Conservation (phyloP, 768 basidiomycete genomes). For the Podaxis rugospora region DNA sequence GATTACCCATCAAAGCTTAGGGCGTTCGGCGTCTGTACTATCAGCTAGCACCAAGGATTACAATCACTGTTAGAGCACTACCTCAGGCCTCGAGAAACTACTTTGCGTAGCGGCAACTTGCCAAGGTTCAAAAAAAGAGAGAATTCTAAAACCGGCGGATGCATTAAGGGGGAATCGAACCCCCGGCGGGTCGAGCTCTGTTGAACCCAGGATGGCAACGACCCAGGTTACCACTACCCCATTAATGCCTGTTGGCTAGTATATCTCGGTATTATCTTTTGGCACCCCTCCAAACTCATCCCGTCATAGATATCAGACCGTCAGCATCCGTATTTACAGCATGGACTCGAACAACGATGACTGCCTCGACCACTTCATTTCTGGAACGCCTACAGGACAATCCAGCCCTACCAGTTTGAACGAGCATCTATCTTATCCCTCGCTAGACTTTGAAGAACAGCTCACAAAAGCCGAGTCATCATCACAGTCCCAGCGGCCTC, state of each 20-base stretch:
- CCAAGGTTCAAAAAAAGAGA: neutral
- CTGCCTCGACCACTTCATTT: constrained; percentile 5
- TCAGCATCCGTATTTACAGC: neutral
- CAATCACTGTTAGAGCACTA: too few relatives aligned
- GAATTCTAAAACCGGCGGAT: constrained; percentile 14
- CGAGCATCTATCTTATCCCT: constrained; percentile 8
- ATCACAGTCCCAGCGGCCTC: neutral
- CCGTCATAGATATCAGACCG: neutral
- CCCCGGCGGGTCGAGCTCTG: constrained; percentile 71
- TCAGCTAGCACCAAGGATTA: too few relatives aligned
- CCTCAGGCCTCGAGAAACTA: too few relatives aligned
- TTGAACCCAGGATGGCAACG: constrained; percentile 13
- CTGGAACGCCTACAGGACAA: neutral
- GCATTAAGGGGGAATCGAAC: constrained; percentile 88
- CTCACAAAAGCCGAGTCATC: neutral
- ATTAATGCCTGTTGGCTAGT: constrained; percentile 6
- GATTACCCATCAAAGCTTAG: neutral
- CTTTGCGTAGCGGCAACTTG: neutral
- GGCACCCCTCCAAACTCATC: neutral
- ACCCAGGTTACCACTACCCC: constrained; percentile 20
- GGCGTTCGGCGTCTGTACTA: too few relatives aligned
- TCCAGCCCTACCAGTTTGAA: neutral
- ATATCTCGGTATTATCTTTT: neutral
- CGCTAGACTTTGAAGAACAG: neutral
- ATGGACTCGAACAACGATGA: constrained; percentile 9